Evolutionary conservation across 352 stramenopile genomes (phyloP), one percentile per base, ranked within the genome.

Genomic region (Phytopythium delawarense): DNA sequence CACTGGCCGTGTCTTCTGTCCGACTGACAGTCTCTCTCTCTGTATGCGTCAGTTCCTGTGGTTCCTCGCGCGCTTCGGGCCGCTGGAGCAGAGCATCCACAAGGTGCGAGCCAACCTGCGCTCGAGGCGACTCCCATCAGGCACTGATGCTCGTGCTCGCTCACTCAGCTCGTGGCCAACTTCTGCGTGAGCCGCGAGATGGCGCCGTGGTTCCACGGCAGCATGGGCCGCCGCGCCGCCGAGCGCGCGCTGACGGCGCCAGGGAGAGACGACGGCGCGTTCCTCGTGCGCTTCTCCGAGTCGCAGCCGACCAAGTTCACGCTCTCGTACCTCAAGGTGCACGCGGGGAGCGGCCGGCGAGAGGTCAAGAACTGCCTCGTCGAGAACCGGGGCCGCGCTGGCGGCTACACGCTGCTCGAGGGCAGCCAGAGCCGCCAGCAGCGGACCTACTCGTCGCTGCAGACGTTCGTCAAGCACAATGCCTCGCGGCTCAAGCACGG

Each of bases 281-380:
- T 94, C 66, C 70, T 91, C 44, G 68, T 94, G 45, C 71, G 85
- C 45, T 94, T 92, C 66, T 91, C 81, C 42, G 84, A 94, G 65
- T 88, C 81, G 12, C 84, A 91, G 13, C 84, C 84, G 39, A 76
- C 76, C 15, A 87, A 88, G 48, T 91, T 94, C 63, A 89, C 76
- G 34, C 69, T 94, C 23, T 84, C 83, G 55, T 94, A 94, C 66
- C 56, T 92, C 6, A 94, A 92, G 63, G 64, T 92, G 40, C 79
- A 91, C 62, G 45, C 71, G 7, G 16, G 40, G 1, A 70, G 56
- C 30, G 79, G 80, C 0, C 57, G 66, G 12, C 72, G 78, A 21
- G 84, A 90, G 67, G 67, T 88, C 25, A 87, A 87, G 34, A 93
- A 93, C 59, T 86, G 84, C 28, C 69, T 93, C 12, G 77, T 93